Evolutionary conservation across 352 stramenopile species (phyloP).

Genomic region (Phytopythium ostracodes): DNA sequence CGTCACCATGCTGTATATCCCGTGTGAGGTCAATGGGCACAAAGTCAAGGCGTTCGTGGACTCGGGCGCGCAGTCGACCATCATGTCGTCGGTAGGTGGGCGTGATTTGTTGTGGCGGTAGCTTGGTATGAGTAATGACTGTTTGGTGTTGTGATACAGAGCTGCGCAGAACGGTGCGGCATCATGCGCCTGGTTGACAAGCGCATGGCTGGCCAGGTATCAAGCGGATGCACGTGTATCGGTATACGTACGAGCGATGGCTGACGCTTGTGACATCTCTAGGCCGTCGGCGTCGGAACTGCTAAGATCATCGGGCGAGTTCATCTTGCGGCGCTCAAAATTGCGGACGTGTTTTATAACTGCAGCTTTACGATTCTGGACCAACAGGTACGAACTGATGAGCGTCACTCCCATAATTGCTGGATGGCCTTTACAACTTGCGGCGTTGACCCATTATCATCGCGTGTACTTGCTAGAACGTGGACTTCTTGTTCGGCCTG

Average conservation of each 20-base stretch:
- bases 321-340: slow-evolving; percentile 90
- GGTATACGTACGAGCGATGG: background rate
- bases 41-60: slow-evolving; percentile 91
- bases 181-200: slow-evolving; percentile 90
- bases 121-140: background rate
- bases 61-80: slow-evolving; percentile 87
- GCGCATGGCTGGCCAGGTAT: slow-evolving; percentile 84
- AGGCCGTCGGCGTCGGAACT: slow-evolving; percentile 94
- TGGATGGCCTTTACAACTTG: background rate
- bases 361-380: slow-evolving; percentile 94
- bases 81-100: slow-evolving; percentile 83
- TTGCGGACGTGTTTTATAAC: slow-evolving; percentile 88
- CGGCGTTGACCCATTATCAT: background rate
- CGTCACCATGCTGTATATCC: slow-evolving; percentile 89
- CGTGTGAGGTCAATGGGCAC: slow-evolving; percentile 75
- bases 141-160: slow-evolving; percentile 23
- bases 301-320: slow-evolving; percentile 96
- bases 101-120: background rate
- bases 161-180: slow-evolving; percentile 86
- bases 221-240: background rate
- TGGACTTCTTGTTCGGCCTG: slow-evolving; percentile 97
- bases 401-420: background rate
- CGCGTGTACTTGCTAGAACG: slow-evolving; percentile 49
- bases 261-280: background rate
- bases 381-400: slow-evolving; percentile 39